Conservation (phyloP, 2,329 filamentous ascomycete genomes). For the Nectriaceae sp. region DNA sequence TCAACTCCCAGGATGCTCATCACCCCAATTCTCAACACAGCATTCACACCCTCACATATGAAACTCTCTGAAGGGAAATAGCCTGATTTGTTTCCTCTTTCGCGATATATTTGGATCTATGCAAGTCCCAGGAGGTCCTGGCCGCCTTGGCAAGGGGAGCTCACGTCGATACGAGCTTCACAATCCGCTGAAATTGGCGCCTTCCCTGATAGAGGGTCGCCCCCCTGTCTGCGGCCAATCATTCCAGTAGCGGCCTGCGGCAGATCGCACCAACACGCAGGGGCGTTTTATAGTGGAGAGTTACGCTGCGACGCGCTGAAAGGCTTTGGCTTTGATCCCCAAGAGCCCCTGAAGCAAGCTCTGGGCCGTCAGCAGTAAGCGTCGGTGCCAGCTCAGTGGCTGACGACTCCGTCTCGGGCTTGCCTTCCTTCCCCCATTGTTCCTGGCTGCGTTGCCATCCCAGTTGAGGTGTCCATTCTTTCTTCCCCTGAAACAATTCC, state of each 20-base stretch:
- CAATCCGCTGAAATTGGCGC: conserved; percentile 15
- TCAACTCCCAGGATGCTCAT: too few species aligned
- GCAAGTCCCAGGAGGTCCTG: not conserved
- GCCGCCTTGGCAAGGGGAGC: not conserved
- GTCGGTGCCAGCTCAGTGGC: not conserved
- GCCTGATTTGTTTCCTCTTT: too few species aligned
- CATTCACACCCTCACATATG: too few species aligned
- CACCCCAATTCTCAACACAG: too few species aligned
- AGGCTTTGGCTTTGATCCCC: too few species aligned
- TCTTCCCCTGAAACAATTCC: conserved; percentile 5
- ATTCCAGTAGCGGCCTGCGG: conserved; percentile 20
- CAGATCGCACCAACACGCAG: conserved; percentile 12
- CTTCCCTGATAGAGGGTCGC: conserved; percentile 13
- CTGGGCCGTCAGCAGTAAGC: conserved; percentile 1
- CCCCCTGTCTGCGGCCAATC: conserved; percentile 14
- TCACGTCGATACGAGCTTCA: too few species aligned
- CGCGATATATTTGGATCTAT: too few species aligned
- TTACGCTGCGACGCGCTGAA: conserved; percentile 6
- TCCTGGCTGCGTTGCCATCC: not conserved
- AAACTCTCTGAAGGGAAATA: too few species aligned
- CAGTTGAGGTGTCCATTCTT: not conserved
- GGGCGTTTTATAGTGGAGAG: conserved; percentile 12
- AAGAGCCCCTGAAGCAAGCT: conserved; percentile 1
- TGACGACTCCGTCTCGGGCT: not conserved
- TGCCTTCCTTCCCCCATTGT: too few species aligned